Evolutionary conservation across 2,329 filamentous ascomycete genomes (phyloP), one percentile per base, ranked within the genome.

Genomic region (Penicillium vulpinum): DNA sequence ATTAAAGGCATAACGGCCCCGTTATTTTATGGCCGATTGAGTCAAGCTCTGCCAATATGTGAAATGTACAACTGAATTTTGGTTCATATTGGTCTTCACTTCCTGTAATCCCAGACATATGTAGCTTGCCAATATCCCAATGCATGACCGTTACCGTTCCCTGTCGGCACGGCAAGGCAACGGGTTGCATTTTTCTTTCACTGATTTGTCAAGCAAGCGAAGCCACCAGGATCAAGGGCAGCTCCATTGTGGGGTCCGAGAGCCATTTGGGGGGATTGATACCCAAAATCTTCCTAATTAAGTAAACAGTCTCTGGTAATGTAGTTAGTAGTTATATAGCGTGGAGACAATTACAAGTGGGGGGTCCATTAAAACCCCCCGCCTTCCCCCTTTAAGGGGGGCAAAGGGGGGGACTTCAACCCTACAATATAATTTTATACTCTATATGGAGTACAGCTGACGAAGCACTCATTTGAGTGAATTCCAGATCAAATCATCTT

Each of bases 61-160:
- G 43, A 31, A 31, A 22, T 11, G 15, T 46, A 33, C 29, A 46
- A 46, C 29, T 45, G n/a, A 45, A 21, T 31, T 31, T 16, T 28
- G 9, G 2, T 46, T 39, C 24, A 41, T 21, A 53, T 53, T 41
- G 40, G 40, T 18, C 13, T 38, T n/a, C 9, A 31, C 15, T 45
- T 38, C 22, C 15, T 41, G 28, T 49, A 41, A 24, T n/a, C 26
- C 41, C 22, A 29, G 35, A 7, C 38, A 15, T 22, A 15, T 6
- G 21, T n/a, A 24, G 38, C 13, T 35, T 4, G 31, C 18, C 22
- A 31, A 51, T 15, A 9, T 31, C 22, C 36, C 13, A 36, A 54
- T 51, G 55, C 41, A 55, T 31, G 16, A 43, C 58, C 41, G 58
- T 58, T 51, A 43, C n/a, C n/a, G 33, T 49, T 33, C 36, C 54